Evolutionary conservation across 2,329 filamentous ascomycete genomes (phyloP).

Genomic region (Fusarium pseudonygamai): DNA sequence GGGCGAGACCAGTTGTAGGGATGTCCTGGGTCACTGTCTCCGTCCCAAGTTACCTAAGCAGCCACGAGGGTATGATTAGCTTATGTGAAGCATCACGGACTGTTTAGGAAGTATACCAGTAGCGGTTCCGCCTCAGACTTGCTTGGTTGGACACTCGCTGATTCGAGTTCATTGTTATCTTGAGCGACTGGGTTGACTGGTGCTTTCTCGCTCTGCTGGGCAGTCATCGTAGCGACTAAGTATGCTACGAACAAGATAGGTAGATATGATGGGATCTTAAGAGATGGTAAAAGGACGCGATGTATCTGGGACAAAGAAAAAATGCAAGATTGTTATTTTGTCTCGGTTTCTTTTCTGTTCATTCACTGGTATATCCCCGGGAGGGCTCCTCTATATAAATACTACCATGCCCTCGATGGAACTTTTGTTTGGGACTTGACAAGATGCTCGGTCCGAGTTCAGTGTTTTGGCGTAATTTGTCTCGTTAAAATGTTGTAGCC

Average conservation of each 20-base stretch:
- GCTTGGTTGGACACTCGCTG: neutral
- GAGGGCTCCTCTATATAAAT: neutral
- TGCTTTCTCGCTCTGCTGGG: neutral
- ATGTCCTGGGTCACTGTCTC: neutral
- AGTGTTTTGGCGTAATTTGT: no score
- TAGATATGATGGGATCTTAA: neutral
- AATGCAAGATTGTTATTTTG: neutral
- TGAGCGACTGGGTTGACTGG: neutral
- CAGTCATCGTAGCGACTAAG: accelerated
- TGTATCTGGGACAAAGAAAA: neutral
- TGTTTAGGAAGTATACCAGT: neutral
- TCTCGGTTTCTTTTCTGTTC: accelerated
- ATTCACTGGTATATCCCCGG: neutral
- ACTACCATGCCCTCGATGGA: neutral
- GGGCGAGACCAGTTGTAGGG: neutral
- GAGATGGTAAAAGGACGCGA: neutral
- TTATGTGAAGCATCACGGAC: neutral
- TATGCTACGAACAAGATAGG: accelerated
- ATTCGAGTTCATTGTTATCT: neutral
- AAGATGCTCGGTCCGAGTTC: neutral
- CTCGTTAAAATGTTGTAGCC: no score
- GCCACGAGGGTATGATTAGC: accelerated
- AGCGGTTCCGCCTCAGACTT: neutral
- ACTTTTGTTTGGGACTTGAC: neutral
- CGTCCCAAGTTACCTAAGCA: neutral